A percentile compares a stretch with the other conserved stretches of the same genome.
Conservation (phyloP, 306 rosid genomes). For the Fragaria vesca region DNA sequence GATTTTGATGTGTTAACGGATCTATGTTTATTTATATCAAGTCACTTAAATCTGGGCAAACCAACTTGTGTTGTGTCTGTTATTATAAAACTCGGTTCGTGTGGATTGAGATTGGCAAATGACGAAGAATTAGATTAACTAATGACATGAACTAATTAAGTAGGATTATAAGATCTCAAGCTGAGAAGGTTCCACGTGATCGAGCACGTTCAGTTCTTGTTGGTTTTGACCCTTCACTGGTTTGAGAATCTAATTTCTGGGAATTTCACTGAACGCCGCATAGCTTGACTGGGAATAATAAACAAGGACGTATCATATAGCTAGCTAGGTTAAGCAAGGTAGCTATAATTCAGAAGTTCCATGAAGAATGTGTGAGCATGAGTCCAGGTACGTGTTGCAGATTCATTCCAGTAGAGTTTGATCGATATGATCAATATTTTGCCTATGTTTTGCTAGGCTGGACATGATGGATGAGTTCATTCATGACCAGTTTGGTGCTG, state of each 20-base stretch:
- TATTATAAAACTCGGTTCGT: background rate
- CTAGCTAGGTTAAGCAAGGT: background rate
- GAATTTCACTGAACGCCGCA: background rate
- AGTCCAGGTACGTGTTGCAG: background rate
- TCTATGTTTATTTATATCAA: background rate
- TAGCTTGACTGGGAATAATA: too few relatives aligned
- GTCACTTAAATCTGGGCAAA: background rate
- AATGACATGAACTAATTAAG: background rate
- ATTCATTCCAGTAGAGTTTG: background rate
- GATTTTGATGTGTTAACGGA: background rate
- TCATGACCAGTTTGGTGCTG: background rate
- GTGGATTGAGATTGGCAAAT: conserved; percentile 26
- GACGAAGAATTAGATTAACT: conserved; percentile 12
- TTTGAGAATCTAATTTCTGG: background rate
- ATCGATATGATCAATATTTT: background rate
- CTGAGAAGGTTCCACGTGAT: conserved; percentile 32
- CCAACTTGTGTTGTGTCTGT: conserved; percentile 6
- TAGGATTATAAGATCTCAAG: conserved; percentile 19
- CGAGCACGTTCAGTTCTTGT: conserved; percentile 22
- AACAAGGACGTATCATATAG: too few relatives aligned
- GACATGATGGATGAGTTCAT: background rate
- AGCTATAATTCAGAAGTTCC: background rate
- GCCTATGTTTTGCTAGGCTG: background rate
- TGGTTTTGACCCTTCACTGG: background rate
- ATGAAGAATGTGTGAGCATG: conserved; percentile 3